A percentile compares a stretch with the other conserved stretches of the same genome.
Conservation (phyloP, 768 basidiomycete species). For the Ephemerocybe angulata region DNA sequence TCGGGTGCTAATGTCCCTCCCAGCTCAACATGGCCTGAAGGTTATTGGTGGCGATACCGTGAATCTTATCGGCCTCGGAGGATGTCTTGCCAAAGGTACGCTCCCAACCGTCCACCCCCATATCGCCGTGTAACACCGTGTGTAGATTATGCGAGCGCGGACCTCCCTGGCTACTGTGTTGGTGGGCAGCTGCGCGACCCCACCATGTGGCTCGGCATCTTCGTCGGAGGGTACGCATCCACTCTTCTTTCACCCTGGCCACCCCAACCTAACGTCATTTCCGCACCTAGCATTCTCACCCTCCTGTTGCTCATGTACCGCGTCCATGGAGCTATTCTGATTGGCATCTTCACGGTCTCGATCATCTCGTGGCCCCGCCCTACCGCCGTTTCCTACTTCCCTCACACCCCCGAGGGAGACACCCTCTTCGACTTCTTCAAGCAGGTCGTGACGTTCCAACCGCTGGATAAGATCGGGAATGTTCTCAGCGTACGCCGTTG, state of each 20-base stretch:
- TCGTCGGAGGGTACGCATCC: constrained; percentile 65
- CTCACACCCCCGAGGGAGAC: constrained; percentile 64
- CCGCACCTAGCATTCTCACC: constrained; percentile 56
- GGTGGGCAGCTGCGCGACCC: constrained; percentile 65
- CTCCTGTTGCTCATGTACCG: constrained; percentile 81
- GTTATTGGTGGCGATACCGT: constrained; percentile 71
- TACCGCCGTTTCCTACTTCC: constrained; percentile 79
- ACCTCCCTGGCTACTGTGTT: constrained; percentile 58
- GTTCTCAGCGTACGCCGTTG: constrained; percentile 53
- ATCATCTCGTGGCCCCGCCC: constrained; percentile 87
- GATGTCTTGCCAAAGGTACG: constrained; percentile 39
- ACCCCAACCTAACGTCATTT: neutral
- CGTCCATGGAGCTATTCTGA: constrained; percentile 76
- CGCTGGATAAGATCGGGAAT: constrained; percentile 57
- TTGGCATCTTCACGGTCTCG: constrained; percentile 80
- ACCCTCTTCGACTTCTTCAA: constrained; percentile 81
- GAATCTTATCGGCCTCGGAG: constrained; percentile 74
- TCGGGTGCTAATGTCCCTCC: neutral
- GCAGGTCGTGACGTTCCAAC: constrained; percentile 74
- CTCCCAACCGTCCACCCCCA: no score
- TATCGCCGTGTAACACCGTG: neutral
- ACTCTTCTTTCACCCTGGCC: neutral
- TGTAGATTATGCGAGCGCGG: constrained; percentile 40
- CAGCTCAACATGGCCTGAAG: constrained; percentile 64
- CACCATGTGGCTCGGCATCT: constrained; percentile 86